Evolutionary conservation across 306 rosid genomes (phyloP), one percentile per base, ranked within the genome.

Genomic region (Luffa aegyptiaca): DNA sequence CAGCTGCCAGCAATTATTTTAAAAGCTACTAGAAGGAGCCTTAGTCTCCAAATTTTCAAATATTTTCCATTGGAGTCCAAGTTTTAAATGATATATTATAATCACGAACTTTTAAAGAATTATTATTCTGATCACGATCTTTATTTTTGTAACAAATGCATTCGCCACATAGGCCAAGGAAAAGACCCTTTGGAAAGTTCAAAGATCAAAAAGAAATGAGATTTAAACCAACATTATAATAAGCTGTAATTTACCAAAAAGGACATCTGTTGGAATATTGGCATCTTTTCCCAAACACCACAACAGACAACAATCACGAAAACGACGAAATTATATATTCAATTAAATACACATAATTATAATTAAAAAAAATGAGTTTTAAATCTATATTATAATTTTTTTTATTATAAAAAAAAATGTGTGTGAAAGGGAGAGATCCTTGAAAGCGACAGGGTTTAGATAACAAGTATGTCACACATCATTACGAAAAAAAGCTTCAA

Each of bases 201-300:
- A 66, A 66, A 4, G 74, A 66, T 66, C 74, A 66, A 66, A 18
- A 66, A 8, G 18, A 8, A 5, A 45, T 8, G 5, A 42, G 45
- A 39, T 66, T 26, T 14, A 37, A 64, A 16, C 26, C 41, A 39
- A 39, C 9, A 39, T 37, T 65, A 37, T 18, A 56, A 56, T 18
- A 56, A 10, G 61, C 31, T 56, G 62, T 31, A 73, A 73, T 26
- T 73, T 51, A 73, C 45, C 78, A 49, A 73, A 73, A 73, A 73
- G 61, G 21, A 73, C 78, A 73, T 13, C 78, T 73, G 92, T 87
- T 85, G 85, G 85, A 91, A 82, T 86, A 75, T 89, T 86, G 81
- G 91, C 94, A 86, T 88, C 93, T 88, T 87, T 92, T 90, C 95
- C 97, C 88, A 92, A 82, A 85, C 80, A 68, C 74, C 56, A 46